Base-by-base conservation (phyloP, 352 stramenopile genomes). In the Phytophthora multivora region DNA sequence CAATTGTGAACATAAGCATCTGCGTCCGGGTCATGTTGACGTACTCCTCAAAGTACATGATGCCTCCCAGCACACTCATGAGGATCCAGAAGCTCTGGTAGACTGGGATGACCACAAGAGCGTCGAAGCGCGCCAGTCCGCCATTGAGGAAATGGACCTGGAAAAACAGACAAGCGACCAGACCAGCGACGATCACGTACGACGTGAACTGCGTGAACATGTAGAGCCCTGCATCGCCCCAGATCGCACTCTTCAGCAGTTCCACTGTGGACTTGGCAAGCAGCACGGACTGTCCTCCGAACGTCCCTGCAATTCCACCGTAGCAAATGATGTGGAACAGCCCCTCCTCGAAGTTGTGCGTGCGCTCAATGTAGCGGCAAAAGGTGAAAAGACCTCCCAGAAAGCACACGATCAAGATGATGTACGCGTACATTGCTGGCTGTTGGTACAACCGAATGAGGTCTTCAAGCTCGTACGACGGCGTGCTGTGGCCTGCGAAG, bases 31-130 rank as follows among this genome's bases (percentile, higher is more conserved):
- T 91, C 86, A 94, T 94, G 68, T 60, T 89, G 41, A 90, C 78
- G 63, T 94, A 94, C 69, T 97, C 91, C 66, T 96, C 84, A 66
- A 97, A 97, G 72, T 97, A 97, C 74, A 97, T 91, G 68, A 97
- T 91, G 12, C 90, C 91, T 16, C 91, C 90, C n/a, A 96, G 71
- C 38, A 97, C 86, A 51, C 88, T 95, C 69, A 73, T 96, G 35
- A 96, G 69, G 54, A 96, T 97, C 79, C 88, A 97, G 51, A 97
- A 97, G 63, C 79, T 93, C 58, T 97, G 89, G 60, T 97, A 97
- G 36, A 97, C 85, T 18, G 91, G 91, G 31, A 97, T 86, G 7
- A 97, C 83, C 19, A 95, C 71, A 8, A 97, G 83, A 16, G 89
- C 85, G 55, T 97, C 89, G 55, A 97, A 97, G 45, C 88, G 87